phyloP scores from a whole-genome alignment of 176 grass and related monocot species.

The Triticum monococcum region DNA sequence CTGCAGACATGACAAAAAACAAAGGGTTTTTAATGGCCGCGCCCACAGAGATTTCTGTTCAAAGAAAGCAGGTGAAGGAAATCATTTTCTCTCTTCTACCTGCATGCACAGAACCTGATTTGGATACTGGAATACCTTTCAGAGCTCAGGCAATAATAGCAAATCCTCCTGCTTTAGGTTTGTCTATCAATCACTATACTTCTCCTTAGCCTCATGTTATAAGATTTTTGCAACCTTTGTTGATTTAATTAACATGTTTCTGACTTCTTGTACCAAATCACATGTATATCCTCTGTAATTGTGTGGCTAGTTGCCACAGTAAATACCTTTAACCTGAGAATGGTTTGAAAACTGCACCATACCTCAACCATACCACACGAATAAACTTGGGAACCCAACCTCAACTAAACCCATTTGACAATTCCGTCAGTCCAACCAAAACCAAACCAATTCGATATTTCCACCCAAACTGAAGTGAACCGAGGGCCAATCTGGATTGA shows the following conservation, averaged over 20 bases:
- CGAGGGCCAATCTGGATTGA: background rate
- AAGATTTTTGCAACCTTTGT: background rate
- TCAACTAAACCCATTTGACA: background rate
- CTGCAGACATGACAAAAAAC: conserved; percentile 93
- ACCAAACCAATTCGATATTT: background rate
- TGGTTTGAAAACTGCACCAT: background rate
- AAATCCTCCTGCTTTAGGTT: conserved; percentile 97
- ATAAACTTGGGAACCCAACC: background rate
- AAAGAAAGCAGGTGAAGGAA: conserved; percentile 94
- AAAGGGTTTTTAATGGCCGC: conserved; percentile 85
- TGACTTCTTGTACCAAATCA: background rate
- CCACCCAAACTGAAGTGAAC: background rate
- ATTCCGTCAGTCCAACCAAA: background rate
- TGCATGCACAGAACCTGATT: conserved; percentile 95
- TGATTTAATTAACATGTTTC: conserved; percentile 2
- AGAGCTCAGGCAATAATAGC: conserved; percentile 95
- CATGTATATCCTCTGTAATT: background rate
- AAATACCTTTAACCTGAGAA: background rate
- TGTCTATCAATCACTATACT: conserved; percentile 33
- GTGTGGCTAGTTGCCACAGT: background rate
- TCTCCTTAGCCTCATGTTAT: conserved; percentile 17
- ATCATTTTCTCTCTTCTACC: conserved; percentile 95
- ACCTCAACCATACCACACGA: background rate
- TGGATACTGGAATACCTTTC: conserved; percentile 79
- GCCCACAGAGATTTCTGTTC: conserved; percentile 82